Evolutionary conservation across 495 filamentous ascomycete genomes (phyloP).

Genomic region (Aspergillus sclerotioniger): DNA sequence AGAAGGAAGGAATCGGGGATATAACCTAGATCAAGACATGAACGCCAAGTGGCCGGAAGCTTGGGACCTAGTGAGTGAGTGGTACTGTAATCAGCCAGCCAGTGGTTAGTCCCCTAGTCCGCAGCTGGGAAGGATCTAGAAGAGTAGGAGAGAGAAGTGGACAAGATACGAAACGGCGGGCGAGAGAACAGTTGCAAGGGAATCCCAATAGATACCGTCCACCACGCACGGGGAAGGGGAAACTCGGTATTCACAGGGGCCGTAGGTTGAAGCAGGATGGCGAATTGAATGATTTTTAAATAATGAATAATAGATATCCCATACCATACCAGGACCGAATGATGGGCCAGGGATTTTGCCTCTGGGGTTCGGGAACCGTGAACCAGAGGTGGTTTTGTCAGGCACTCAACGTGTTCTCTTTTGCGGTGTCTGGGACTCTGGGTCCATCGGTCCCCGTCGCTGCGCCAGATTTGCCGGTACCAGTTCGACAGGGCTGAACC

Average conservation of each 20-base stretch:
- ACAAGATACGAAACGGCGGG: conserved; percentile 3
- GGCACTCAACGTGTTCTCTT: conserved; percentile 9
- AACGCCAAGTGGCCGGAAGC: conserved; percentile 30
- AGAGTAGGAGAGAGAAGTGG: conserved; percentile 17
- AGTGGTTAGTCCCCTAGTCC: conserved; percentile 1
- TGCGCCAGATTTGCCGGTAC: conserved; percentile 8
- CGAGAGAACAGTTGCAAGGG: background rate
- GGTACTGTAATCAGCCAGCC: conserved; percentile 7
- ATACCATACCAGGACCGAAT: too few species aligned
- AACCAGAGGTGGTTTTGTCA: conserved; percentile 1
- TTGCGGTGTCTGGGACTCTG: conserved; percentile 10
- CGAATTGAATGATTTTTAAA: background rate
- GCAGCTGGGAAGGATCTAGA: conserved; percentile 23
- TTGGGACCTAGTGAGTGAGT: conserved; percentile 1
- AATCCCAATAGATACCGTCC: background rate
- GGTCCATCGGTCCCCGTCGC: conserved; percentile 14
- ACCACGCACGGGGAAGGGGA: background rate
- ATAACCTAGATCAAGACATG: conserved; percentile 21
- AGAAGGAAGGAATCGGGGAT: conserved; percentile 3
- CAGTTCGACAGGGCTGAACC: conserved; percentile 24
- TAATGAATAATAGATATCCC: background rate
- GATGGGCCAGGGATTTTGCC: background rate
- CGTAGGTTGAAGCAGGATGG: background rate
- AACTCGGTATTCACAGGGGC: background rate
- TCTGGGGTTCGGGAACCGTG: background rate